phyloP scores from a whole-genome alignment of 208 protist genomes.

The Acanthamoeba sp. region DNA sequence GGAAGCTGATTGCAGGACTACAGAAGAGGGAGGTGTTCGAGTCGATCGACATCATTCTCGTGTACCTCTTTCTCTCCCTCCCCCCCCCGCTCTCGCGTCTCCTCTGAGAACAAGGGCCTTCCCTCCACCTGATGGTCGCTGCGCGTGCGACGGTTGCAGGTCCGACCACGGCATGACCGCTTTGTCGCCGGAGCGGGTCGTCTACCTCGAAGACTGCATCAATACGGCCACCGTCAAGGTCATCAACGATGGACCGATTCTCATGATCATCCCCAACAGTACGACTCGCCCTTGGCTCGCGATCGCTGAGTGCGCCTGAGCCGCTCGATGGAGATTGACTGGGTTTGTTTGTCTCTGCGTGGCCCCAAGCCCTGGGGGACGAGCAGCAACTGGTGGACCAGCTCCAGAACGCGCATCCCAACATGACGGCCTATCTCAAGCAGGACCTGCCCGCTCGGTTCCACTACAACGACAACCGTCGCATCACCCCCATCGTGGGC shows the following conservation, averaged over 20 bases:
- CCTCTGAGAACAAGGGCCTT: background rate
- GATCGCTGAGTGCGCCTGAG: background rate
- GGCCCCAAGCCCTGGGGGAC: background rate
- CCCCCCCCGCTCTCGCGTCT: background rate
- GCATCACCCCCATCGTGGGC: constrained; percentile 49
- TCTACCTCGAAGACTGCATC: constrained; percentile 47
- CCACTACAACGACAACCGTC: constrained; percentile 64
- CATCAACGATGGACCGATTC: background rate
- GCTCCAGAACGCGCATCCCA: constrained; percentile 65
- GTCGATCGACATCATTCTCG: constrained; percentile 26
- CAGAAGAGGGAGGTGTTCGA: background rate
- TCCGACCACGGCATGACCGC: constrained; percentile 71
- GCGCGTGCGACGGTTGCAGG: background rate
- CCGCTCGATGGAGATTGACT: background rate
- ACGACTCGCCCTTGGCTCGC: background rate
- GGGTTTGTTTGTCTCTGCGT: background rate
- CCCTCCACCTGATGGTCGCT: too few species aligned
- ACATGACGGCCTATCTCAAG: constrained; percentile 67
- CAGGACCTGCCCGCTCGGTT: constrained; percentile 50
- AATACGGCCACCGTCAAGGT: background rate
- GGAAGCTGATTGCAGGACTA: background rate
- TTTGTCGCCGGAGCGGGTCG: background rate
- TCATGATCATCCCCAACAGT: constrained; percentile 49
- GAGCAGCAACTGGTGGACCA: background rate
- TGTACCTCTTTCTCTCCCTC: background rate